Evolutionary conservation across 129 eudicot genomes (phyloP).

Genomic region (Artemisia annua): DNA sequence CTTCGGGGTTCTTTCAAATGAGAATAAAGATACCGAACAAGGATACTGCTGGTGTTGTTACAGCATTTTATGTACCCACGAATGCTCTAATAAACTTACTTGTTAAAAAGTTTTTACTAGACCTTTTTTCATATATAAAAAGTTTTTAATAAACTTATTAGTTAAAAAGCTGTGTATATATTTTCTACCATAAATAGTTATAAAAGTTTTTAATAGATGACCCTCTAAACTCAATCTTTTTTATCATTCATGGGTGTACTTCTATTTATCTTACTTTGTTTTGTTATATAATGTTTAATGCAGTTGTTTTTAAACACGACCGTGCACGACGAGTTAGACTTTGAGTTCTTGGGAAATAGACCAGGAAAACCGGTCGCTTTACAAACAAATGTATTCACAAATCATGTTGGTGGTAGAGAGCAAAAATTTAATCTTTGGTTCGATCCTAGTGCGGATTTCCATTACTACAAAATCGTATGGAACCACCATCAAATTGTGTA

Average conservation of each 20-base stretch:
- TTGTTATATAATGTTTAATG: constrained; percentile 5
- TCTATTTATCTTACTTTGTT: neutral
- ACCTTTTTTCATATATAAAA: no score
- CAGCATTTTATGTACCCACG: constrained; percentile 38
- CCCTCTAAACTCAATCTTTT: neutral
- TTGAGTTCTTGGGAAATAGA: constrained; percentile 58
- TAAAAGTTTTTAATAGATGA: no score
- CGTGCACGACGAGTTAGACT: constrained; percentile 48
- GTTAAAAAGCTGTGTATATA: neutral
- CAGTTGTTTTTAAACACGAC: constrained; percentile 48
- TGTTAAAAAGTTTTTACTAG: neutral
- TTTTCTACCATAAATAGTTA: no score
- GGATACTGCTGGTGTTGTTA: constrained; percentile 41
- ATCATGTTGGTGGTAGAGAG: constrained; percentile 50
- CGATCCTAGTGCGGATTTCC: constrained; percentile 56
- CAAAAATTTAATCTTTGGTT: constrained; percentile 53
- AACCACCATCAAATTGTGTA: constrained; percentile 57
- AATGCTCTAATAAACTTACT: neutral
- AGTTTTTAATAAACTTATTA: neutral
- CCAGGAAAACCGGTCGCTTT: constrained; percentile 28
- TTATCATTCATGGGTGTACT: neutral
- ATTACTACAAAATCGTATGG: constrained; percentile 55
- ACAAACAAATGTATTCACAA: constrained; percentile 47
- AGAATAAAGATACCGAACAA: constrained; percentile 40
- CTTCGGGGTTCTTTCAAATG: constrained; percentile 39